Conservation (phyloP, 1,284 basidiomycete species). For the Ganoderma multipileum region DNA sequence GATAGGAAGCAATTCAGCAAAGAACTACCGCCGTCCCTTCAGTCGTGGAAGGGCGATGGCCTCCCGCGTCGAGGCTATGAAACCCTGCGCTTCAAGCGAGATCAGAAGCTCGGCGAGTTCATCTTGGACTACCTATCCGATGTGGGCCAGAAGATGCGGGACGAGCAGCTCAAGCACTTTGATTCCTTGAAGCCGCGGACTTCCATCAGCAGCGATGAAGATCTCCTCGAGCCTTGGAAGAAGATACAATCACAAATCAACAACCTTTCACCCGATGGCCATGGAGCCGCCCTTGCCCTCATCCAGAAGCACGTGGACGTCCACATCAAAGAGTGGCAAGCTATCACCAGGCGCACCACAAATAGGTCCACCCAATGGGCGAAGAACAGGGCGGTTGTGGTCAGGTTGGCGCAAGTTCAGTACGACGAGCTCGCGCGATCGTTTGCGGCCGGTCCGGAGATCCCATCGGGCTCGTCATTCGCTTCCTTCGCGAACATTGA, state of each 20-base stretch:
- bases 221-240: not conserved
- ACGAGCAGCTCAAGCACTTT: constrained; percentile 29
- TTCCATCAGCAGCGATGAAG: not conserved
- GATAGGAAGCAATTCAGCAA: constrained; percentile 33
- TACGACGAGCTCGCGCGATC: constrained; percentile 25
- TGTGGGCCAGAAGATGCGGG: constrained; percentile 29
- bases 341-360: not conserved
- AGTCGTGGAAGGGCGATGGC: not conserved
- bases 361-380: not conserved
- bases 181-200: constrained; percentile 15
- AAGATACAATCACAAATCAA: not conserved
- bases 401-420: not conserved
- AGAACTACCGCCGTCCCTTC: constrained; percentile 32
- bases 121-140: constrained; percentile 39
- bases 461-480: constrained; percentile 20
- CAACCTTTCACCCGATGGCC: not conserved
- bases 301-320: constrained; percentile 27
- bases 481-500: constrained; percentile 21
- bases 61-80: not conserved
- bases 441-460: constrained; percentile 26
- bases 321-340: constrained; percentile 24
- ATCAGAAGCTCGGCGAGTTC: constrained; percentile 28
- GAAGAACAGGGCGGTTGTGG: not conserved
- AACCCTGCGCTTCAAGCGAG: constrained; percentile 2
- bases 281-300: constrained; percentile 13